Conservation (phyloP, 495 filamentous ascomycete genomes). For the Alectoria sarmentosa region DNA sequence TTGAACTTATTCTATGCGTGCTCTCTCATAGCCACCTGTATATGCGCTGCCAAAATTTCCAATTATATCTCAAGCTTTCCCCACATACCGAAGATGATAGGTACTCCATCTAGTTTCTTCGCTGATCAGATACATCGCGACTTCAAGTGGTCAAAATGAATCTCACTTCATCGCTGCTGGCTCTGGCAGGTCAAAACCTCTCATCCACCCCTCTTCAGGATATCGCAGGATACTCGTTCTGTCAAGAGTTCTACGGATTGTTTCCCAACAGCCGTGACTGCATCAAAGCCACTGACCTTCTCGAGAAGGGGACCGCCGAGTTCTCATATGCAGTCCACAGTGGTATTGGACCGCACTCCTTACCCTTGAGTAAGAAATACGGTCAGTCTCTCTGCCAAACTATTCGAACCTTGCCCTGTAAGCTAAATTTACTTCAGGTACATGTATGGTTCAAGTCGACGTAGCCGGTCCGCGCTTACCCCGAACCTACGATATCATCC, state of each 20-base stretch:
- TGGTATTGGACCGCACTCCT: not conserved
- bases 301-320: not conserved
- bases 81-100: slow-evolving; percentile 2
- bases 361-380: not conserved
- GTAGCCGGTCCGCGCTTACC: slow-evolving; percentile 6
- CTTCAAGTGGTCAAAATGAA: slow-evolving; percentile 2
- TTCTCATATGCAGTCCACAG: not conserved
- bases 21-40: not conserved
- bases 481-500: not conserved
- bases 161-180: not conserved
- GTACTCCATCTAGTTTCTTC: not conserved
- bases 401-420: not conserved
- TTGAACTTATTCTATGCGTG: not conserved
- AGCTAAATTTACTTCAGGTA: not conserved
- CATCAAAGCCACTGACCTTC: not conserved
- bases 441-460: slow-evolving; percentile 7
- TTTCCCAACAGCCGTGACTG: not conserved
- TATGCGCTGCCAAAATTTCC: not conserved
- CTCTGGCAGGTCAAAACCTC: slow-evolving; percentile 1
- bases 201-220: slow-evolving; percentile 2
- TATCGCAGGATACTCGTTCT: not conserved
- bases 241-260: not conserved
- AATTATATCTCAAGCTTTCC: not conserved
- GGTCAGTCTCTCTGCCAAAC: not conserved
- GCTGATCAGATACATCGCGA: not conserved